Conservation (phyloP, 129 eudicot genomes). For the Flaveria trinervia region DNA sequence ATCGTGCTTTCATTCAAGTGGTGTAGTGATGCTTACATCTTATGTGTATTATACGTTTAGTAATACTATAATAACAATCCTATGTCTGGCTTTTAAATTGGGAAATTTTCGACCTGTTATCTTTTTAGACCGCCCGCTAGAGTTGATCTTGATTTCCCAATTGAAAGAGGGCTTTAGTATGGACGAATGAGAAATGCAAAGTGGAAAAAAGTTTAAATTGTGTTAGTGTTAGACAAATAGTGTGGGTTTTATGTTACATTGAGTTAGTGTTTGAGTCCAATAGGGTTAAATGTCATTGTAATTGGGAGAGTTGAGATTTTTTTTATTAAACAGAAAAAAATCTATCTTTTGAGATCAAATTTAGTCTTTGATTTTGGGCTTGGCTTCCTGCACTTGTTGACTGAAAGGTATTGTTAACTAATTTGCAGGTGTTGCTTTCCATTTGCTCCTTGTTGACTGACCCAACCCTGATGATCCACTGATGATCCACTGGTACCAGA, state of each 20-base stretch:
- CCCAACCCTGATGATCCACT: conserved; percentile 76
- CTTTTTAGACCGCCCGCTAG: not conserved
- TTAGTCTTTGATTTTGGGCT: no score
- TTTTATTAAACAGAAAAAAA: no score
- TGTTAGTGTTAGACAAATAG: no score
- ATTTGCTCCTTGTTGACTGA: conserved; percentile 70
- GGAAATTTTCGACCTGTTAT: not conserved
- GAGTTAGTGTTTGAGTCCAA: no score
- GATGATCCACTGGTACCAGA: conserved; percentile 77
- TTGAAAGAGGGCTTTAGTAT: no score
- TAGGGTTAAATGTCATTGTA: no score
- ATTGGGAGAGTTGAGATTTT: no score
- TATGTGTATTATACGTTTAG: not conserved
- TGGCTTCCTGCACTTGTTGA: not conserved
- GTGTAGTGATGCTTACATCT: not conserved
- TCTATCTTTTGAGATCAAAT: no score
- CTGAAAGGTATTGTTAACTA: not conserved
- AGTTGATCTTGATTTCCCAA: no score
- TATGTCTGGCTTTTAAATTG: not conserved
- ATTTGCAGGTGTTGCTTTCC: conserved; percentile 57
- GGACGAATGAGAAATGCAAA: no score
- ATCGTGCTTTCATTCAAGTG: not conserved
- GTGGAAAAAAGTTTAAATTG: no score
- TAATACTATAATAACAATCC: not conserved
- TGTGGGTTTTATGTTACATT: no score